phyloP scores from a whole-genome alignment of 805 yeast species.

The Spathaspora sp. region DNA sequence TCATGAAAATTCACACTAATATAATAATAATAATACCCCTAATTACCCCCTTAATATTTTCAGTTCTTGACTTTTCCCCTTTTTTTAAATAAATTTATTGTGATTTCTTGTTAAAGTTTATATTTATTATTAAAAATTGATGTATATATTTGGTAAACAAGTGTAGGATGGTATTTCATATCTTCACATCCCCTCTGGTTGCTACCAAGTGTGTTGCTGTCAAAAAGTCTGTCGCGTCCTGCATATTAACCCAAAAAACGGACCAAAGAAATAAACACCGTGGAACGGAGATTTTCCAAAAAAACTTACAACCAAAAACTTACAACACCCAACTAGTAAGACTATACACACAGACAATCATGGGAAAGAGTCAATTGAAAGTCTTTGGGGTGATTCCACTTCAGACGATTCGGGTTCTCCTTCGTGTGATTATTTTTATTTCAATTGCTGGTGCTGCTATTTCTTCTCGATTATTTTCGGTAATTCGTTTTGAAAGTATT shows the following conservation, averaged over 20 bases:
- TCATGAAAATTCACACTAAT: no score
- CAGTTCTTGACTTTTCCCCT: neutral
- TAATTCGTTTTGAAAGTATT: slow-evolving; percentile 90
- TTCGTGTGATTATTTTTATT: slow-evolving; percentile 66
- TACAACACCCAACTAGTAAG: neutral
- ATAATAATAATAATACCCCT: no score
- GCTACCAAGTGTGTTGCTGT: no score
- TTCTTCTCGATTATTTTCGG: slow-evolving; percentile 91
- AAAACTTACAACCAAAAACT: neutral
- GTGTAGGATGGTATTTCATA: no score
- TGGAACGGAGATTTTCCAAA: neutral
- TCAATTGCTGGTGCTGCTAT: slow-evolving; percentile 89
- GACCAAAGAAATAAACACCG: neutral
- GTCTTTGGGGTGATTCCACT: slow-evolving; percentile 29
- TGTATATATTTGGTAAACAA: no score
- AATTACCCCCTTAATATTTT: neutral
- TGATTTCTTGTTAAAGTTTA: neutral
- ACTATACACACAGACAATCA: neutral
- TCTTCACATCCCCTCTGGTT: no score
- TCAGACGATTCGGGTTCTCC: slow-evolving; percentile 40
- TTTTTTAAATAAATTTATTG: no score
- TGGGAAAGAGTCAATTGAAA: slow-evolving; percentile 18
- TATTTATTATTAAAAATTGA: no score
- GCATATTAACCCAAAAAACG: no score
- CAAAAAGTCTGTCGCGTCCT: neutral